Percentiles rank a stretch among this genome's conserved stretches.
Conservation (phyloP, 2,329 filamentous ascomycete genomes). For the Fusarium newnesense region DNA sequence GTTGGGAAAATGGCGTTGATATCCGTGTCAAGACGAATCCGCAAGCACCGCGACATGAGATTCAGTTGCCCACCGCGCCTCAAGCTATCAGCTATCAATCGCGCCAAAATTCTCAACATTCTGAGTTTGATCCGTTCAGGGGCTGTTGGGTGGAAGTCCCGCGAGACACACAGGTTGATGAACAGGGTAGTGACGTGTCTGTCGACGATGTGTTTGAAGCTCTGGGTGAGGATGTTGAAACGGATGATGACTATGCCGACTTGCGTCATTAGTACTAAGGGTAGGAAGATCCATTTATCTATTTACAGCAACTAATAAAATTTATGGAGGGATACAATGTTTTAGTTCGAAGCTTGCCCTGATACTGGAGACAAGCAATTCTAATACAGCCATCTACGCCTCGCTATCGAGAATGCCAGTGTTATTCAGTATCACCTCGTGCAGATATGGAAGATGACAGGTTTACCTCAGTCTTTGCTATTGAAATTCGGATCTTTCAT, state of each 20-base stretch:
- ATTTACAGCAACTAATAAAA: too few species aligned
- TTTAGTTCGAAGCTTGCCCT: too few species aligned
- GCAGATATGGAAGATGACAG: too few species aligned
- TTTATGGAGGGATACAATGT: too few species aligned
- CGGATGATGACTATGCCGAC: neutral
- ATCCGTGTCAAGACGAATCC: neutral
- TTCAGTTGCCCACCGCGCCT: neutral
- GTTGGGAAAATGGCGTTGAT: neutral
- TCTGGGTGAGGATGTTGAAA: neutral
- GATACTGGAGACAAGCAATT: too few species aligned
- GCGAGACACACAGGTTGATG: too few species aligned
- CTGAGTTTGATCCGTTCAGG: neutral
- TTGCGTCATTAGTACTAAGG: neutral
- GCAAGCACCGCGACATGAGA: neutral
- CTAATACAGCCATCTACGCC: too few species aligned
- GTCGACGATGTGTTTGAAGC: neutral
- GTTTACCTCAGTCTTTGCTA: too few species aligned
- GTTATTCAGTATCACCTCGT: too few species aligned
- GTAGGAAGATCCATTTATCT: neutral
- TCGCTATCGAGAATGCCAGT: too few species aligned
- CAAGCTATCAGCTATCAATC: neutral
- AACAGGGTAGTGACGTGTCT: neutral
- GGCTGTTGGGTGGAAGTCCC: neutral
- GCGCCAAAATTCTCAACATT: accelerated
- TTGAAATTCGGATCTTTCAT: too few species aligned